phyloP scores from a whole-genome alignment of 495 filamentous ascomycete species.

The Chaetomidium leptoderma region DNA sequence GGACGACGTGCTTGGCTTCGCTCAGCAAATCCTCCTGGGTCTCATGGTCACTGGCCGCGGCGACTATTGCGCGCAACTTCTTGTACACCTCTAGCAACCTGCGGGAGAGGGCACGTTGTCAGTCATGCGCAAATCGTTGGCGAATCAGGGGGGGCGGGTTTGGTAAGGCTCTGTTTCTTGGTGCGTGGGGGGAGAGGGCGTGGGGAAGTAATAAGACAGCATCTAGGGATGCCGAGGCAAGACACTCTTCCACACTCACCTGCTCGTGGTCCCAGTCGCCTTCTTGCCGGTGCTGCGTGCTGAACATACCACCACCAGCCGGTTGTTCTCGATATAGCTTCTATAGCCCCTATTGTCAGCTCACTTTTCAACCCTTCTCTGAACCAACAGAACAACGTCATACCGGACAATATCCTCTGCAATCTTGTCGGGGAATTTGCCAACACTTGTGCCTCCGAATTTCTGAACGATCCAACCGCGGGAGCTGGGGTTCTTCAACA shows the following conservation, averaged over 20 bases:
- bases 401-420: slow-evolving; percentile 38
- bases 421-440: slow-evolving; percentile 41
- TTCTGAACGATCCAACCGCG: slow-evolving; percentile 76
- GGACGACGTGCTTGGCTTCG: slow-evolving; percentile 65
- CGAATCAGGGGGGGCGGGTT: slow-evolving; percentile 1
- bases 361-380: not conserved
- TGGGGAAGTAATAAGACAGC: slow-evolving; percentile 1
- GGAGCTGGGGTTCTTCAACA: slow-evolving; percentile 34
- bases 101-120: slow-evolving; percentile 17
- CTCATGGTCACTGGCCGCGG: slow-evolving; percentile 58
- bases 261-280: slow-evolving; percentile 86
- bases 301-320: slow-evolving; percentile 86
- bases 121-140: slow-evolving; percentile 16
- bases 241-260: slow-evolving; percentile 56
- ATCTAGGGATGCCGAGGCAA: not conserved
- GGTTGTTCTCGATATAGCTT: slow-evolving; percentile 59
- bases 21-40: slow-evolving; percentile 63
- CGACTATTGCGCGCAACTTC: slow-evolving; percentile 64
- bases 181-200: slow-evolving; percentile 4
- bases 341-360: slow-evolving; percentile 41
- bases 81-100: slow-evolving; percentile 56
- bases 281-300: slow-evolving; percentile 88
- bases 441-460: slow-evolving; percentile 72
- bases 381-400: not conserved
- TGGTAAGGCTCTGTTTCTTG: not conserved